Evolutionary conservation across 2,329 filamentous ascomycete genomes (phyloP), one percentile per base, ranked within the genome.

Genomic region (Penicillium paneum): DNA sequence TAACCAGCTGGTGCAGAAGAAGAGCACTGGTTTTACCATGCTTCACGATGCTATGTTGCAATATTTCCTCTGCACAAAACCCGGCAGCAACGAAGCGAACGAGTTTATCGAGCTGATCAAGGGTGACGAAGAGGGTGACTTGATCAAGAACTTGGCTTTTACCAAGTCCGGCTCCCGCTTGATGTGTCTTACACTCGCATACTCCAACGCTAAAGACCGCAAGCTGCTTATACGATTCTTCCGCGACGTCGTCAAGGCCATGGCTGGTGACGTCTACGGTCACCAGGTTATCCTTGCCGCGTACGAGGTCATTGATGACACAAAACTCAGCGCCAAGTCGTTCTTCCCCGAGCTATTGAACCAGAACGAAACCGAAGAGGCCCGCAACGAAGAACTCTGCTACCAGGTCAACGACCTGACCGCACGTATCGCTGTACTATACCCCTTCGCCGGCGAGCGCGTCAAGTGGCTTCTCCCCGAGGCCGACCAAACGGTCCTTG

Each of bases 41-140:
- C 83, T 99, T 19, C 95, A 99, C 74, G 94, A 97, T 67, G 94
- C 94, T 46, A 96, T 99, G 92, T 80, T 97, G 56, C 93, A 99
- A 71, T 99, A 97, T 75, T 97, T 93, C 75, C 77, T 91, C 49
- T 93, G 89, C 66, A 85, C 87, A 43, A 87, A 88, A 61, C 79
- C 83, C 5, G 91, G 88, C 3, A 90, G 86, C 41, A 85, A 90
- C 54, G 93, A 97, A 71, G 86, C 90, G 39, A 89, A 81, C 31
- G 91, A 96, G 65, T 97, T 96, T 68, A 77, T 95, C 54, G 92
- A 97, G 73, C 81, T 95, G 63, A 79, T 99, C 67, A 96, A 95
- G 77, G 90, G 90, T 38, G 93, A 99, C 62, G 90, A 96, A 68
- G 87, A 89, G 54, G 91, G 91, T 44, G 92, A 97, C 71, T 75